Base-by-base conservation (phyloP, 73 alveolate genomes). In the Breviolum minutum region DNA sequence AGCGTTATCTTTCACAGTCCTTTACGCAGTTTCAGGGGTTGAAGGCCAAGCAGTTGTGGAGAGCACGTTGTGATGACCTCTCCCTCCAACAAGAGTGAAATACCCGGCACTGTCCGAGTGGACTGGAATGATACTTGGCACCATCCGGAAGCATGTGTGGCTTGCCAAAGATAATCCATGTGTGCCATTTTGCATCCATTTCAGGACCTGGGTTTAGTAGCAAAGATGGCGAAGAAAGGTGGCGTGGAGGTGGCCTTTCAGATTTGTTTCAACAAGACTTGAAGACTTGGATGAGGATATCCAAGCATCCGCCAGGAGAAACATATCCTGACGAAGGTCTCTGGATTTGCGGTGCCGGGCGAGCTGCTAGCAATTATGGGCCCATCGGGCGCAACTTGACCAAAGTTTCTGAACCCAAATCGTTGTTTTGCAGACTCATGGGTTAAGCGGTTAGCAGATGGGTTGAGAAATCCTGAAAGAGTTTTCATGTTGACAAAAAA, bases 301-400 rank as follows among this genome's bases (percentile, higher is more conserved):
- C 29, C 94, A 27, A 27, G n/a, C 20, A 40, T 40, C 88, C 48
- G 40, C 32, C 63, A 92, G 87, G 94, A 99, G 83, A 99, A 97
- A 86, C 76, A 60, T 63, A 99, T 99, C 63, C 88, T 99, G 70
- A 60, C 89, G 92, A 86, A 97, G 69, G 89, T 99, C 77, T 94
- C 99, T n/a, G 99, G 99, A 26, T 93, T 84, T 83, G 99, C 99
- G 71, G 83, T 95, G 68, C 99, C 99, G 90, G 99, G 99, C 27
- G 99, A 95, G 91, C 99, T 99, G 14, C 87, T 99, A 81, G 99
- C 99, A 69, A 99, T 99, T 83, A 94, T 99, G 99, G 99, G 99
- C 12, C 99, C 99, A 8, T 99, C 99, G 63, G 99, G 99, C 8
- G 99, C 95, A 6, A 20, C 97, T 71, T 40, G 95, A 70, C 60